Percentiles rank a stretch among this genome's conserved stretches.
phyloP scores from a whole-genome alignment of 129 eudicot genomes.

The Saussurea involucrata region DNA sequence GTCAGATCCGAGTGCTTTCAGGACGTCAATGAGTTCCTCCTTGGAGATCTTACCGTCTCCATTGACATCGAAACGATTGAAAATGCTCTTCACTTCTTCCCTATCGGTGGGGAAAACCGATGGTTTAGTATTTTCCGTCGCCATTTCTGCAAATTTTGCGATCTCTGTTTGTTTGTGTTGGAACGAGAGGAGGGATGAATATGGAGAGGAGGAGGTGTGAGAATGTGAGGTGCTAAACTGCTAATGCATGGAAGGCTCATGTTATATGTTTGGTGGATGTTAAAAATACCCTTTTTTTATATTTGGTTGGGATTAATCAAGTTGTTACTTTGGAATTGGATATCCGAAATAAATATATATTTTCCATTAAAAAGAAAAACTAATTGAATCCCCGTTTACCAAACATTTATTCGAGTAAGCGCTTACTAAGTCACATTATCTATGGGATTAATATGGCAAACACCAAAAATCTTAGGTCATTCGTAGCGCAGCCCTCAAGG shows the following conservation, averaged over 20 bases:
- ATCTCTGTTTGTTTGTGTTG: not conserved
- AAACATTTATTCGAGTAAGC: no score
- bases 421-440: no score
- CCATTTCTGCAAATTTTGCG: conserved; percentile 14
- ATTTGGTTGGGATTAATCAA: not conserved
- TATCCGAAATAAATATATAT: not conserved
- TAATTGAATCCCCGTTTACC: no score
- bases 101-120: conserved; percentile 45
- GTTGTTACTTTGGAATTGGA: not conserved
- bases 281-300: not conserved
- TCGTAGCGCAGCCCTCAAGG: no score
- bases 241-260: conserved; percentile 21
- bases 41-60: conserved; percentile 78
- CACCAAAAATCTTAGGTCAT: no score
- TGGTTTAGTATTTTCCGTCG: conserved; percentile 13
- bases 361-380: no score
- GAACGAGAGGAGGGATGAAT: not conserved
- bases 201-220: not conserved
- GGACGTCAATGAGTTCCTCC: conserved; percentile 47
- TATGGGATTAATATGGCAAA: no score
- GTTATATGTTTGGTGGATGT: conserved; percentile 6
- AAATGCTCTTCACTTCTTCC: conserved; percentile 51
- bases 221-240: conserved; percentile 20
- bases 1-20: conserved; percentile 59
- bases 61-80: conserved; percentile 74